phyloP scores from a whole-genome alignment of 2,329 filamentous ascomycete species.

The Alternaria infectoria region DNA sequence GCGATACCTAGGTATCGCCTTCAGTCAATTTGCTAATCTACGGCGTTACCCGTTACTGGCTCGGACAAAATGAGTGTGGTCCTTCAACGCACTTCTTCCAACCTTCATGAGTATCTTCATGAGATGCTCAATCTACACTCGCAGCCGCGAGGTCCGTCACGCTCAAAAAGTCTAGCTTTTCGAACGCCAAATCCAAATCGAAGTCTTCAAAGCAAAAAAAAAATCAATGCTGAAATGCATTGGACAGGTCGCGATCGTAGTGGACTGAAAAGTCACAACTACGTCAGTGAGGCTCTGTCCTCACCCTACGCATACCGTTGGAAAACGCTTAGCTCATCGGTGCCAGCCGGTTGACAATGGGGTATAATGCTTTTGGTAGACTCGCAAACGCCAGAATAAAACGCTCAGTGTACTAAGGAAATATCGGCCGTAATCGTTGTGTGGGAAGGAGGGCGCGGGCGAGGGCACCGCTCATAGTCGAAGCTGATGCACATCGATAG shows the following conservation, averaged over 20 bases:
- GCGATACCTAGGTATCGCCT: not conserved
- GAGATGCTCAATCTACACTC: not conserved
- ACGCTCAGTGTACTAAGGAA: slow-evolving; percentile 6
- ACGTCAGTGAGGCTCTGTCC: slow-evolving; percentile 10
- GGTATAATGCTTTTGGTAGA: slow-evolving; percentile 22
- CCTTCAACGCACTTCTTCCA: not conserved
- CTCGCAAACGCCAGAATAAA: slow-evolving; percentile 8
- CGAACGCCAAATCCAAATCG: not conserved
- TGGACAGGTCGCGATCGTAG: slow-evolving; percentile 7
- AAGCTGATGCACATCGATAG: not conserved
- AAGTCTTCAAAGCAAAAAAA: not conserved
- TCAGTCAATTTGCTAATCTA: slow-evolving; percentile 11
- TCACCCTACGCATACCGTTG: slow-evolving; percentile 11
- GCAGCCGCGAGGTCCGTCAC: slow-evolving; percentile 5
- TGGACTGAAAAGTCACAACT: slow-evolving; percentile 1
- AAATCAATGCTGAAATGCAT: slow-evolving; percentile 6
- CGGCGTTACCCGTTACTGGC: not conserved
- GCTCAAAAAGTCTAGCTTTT: not conserved
- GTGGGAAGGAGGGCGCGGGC: not conserved
- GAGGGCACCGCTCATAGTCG: not conserved
- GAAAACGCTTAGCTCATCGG: slow-evolving; percentile 15
- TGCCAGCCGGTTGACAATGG: slow-evolving; percentile 24
- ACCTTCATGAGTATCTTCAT: not conserved
- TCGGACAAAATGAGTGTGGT: not conserved
- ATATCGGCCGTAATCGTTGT: slow-evolving; percentile 8